Base-by-base conservation (phyloP, 176 grass and related monocot species). In the Cymbopogon citratus region DNA sequence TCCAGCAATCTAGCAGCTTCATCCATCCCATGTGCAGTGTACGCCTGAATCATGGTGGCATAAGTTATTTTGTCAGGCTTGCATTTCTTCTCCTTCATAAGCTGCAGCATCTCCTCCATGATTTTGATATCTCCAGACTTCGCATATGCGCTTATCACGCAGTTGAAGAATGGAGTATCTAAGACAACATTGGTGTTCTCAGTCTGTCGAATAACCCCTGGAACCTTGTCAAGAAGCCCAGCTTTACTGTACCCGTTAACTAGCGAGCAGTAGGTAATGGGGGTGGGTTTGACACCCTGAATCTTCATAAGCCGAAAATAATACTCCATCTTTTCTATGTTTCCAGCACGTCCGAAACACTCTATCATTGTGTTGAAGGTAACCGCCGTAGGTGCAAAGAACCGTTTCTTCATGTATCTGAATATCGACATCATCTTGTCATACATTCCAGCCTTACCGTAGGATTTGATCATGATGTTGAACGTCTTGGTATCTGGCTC, bases 291-390 rank as follows among this genome's bases (percentile, higher is more conserved):
- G 24, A 91, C 51, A 18, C 95, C 95, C 65, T 86, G 87, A 78
- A 92, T 87, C 82, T 94, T 98, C 95, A 98, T 94, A 78, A 92
- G 57, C 21, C 81, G 51, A 71, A 98, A 98, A 89, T 91, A 92
- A 77, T 93, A 82, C 72, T 98, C 95, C 92, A 98, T 94, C 77
- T 94, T 94, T 54, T 94, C 79, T 36, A 98, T 93, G 63, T 98
- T 83, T 21, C 86, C 88, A 35, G 72, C 77, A 68, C 84, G 88
- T 44, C 92, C 92, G 82, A 94, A 94, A 70, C 92, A 92, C 12
- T 88, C 90, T 64, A 94, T 93, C 48, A 91, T 76, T 46, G 89
- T 85, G 83, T 98, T 98, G 83, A 86, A 98, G 24, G 95, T 94
- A 36, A 91, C 75, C 0, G 33, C 78, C 0, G 86, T 85, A 2